A percentile compares a stretch with the other conserved stretches of the same genome.
Evolutionary conservation across 805 yeast genomes (phyloP).

Genomic region (Ogataea parapolymorpha): DNA sequence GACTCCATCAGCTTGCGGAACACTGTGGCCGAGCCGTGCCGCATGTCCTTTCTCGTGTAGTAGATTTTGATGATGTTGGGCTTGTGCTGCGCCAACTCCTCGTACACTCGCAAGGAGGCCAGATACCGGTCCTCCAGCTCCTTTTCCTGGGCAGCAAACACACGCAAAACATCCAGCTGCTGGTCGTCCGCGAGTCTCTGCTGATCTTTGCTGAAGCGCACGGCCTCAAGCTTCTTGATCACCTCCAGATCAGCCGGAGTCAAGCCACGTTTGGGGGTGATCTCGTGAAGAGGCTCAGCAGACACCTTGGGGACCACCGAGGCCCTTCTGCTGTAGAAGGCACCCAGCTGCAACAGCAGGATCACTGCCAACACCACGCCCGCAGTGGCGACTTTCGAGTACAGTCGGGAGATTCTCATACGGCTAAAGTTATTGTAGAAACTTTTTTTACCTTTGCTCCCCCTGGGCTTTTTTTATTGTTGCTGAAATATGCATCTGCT

Average conservation of each 20-base stretch:
- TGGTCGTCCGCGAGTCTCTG: conserved; percentile 11
- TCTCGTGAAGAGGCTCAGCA: background rate
- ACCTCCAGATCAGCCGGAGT: conserved; percentile 2
- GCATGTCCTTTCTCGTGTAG: conserved; percentile 6
- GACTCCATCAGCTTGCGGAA: conserved; percentile 7
- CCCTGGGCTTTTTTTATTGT: background rate
- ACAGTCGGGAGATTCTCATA: background rate
- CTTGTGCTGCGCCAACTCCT: conserved; percentile 4
- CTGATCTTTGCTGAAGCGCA: conserved; percentile 9
- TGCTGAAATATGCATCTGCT: background rate
- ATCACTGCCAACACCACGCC: background rate
- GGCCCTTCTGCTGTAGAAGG: background rate
- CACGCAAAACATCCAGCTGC: conserved; percentile 5
- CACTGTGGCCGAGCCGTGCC: background rate
- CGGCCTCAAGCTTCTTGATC: conserved; percentile 4
- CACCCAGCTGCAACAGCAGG: background rate
- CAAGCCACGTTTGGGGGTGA: background rate
- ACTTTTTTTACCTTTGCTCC: background rate
- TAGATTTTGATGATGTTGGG: conserved; percentile 10
- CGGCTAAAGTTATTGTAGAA: background rate
- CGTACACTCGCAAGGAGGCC: conserved; percentile 3
- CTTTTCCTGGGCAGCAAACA: background rate
- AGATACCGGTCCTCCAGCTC: conserved; percentile 1
- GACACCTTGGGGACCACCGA: background rate
- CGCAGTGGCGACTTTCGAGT: background rate